These are phyloP conservation scores for Pythium rishiriense DNA, from an alignment of 352 stramenopile genomes.

Conservation along the genomic window DNA sequence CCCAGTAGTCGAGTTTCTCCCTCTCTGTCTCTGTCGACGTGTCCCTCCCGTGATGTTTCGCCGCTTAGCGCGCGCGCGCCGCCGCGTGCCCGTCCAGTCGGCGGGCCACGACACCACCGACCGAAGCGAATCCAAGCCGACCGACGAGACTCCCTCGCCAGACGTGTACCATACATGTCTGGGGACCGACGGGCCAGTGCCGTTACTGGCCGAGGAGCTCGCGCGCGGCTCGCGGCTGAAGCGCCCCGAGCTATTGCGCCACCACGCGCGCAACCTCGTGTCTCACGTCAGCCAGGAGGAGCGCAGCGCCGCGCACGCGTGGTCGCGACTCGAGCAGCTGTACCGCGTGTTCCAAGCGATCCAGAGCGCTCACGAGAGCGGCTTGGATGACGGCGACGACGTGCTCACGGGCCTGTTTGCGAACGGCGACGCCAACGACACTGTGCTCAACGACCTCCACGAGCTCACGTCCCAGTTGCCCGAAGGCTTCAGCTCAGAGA, in stretches of 20 bases:
- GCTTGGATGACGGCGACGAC: constrained; percentile 29
- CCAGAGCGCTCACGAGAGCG: constrained; percentile 32
- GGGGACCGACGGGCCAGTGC: constrained; percentile 25
- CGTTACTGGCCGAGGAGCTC: constrained; percentile 22
- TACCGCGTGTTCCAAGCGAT: constrained; percentile 58
- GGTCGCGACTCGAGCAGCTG: constrained; percentile 53
- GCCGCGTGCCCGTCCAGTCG: constrained; percentile 59
- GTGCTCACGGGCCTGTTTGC: constrained; percentile 15
- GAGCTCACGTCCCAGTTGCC: constrained; percentile 50
- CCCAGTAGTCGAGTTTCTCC: neutral
- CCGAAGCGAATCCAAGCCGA: constrained; percentile 32
- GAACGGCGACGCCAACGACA: constrained; percentile 30
- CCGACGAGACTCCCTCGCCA: constrained; percentile 22
- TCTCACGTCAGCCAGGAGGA: constrained; percentile 43
- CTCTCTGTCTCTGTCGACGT: neutral
- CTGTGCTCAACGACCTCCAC: constrained; percentile 50
- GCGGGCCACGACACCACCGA: constrained; percentile 54
- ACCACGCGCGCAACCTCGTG: constrained; percentile 23
- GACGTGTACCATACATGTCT: constrained; percentile 47
- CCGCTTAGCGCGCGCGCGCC: constrained; percentile 52
- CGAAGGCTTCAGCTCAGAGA: constrained; percentile 67
- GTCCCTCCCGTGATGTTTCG: constrained; percentile 55
- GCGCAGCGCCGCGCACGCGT: constrained; percentile 50
- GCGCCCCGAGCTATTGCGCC: constrained; percentile 16
- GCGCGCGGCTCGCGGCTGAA: constrained; percentile 16